These are phyloP conservation scores for Gloeopeniophorella convolvens DNA, from an alignment of 768 basidiomycete species.

Conservation along the genomic window DNA sequence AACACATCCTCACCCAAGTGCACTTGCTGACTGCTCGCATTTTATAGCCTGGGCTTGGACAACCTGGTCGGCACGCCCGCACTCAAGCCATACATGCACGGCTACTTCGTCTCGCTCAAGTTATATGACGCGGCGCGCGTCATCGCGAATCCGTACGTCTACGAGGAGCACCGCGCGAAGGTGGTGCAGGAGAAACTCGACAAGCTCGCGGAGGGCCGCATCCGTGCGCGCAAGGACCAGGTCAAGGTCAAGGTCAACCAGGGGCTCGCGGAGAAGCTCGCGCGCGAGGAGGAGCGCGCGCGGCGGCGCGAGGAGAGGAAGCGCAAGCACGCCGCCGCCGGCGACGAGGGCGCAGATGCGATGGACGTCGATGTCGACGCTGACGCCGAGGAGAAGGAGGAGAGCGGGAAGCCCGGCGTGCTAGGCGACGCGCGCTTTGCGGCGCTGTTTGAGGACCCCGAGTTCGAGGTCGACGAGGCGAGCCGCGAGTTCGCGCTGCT, in stretches of 20 bases:
- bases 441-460: constrained; percentile 84
- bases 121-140: constrained; percentile 93
- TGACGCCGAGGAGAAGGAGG: constrained; percentile 28
- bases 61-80: constrained; percentile 92
- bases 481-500: constrained; percentile 87
- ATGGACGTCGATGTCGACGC: constrained; percentile 31
- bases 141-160: constrained; percentile 94
- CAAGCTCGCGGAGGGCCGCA: constrained; percentile 88
- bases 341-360: constrained; percentile 33
- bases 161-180: constrained; percentile 89
- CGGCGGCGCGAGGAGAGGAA: constrained; percentile 48
- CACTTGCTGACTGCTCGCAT: constrained; percentile 1
- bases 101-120: constrained; percentile 94
- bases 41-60: constrained; percentile 77
- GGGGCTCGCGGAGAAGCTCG: constrained; percentile 79
- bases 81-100: constrained; percentile 99
- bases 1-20: neutral
- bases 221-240: constrained; percentile 69
- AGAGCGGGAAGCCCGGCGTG: too few species aligned
- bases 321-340: constrained; percentile 36
- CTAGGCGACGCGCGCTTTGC: constrained; percentile 87
- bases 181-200: constrained; percentile 85
- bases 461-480: constrained; percentile 86
- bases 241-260: constrained; percentile 73
- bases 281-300: constrained; percentile 56